Percentiles rank a stretch among this genome's conserved stretches.
Conservation (phyloP, 257 asterid species). For the Solanum clarkiae region DNA sequence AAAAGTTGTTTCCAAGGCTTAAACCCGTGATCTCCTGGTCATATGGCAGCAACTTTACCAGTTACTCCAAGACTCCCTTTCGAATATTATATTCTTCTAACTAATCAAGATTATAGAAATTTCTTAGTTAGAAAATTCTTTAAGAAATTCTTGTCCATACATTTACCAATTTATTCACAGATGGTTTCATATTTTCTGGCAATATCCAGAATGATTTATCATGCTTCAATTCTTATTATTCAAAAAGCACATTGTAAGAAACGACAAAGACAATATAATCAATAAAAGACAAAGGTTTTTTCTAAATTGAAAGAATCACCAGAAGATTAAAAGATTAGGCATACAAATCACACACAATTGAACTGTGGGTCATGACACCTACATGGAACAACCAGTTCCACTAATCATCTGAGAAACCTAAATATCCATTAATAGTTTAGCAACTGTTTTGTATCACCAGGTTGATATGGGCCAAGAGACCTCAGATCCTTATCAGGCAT, state of each 20-base stretch:
- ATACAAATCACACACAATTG: background rate
- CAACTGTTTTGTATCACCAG: constrained; percentile 74
- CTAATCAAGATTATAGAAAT: background rate
- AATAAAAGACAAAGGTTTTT: background rate
- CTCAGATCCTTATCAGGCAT: constrained; percentile 42
- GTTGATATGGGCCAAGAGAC: constrained; percentile 49
- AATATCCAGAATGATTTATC: background rate
- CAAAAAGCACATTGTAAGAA: background rate
- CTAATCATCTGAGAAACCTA: constrained; percentile 55
- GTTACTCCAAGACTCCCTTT: no score
- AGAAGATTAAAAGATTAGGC: background rate
- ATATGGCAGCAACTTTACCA: no score
- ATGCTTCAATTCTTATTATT: background rate
- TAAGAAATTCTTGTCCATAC: background rate
- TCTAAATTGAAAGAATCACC: background rate
- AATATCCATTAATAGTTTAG: constrained; percentile 40
- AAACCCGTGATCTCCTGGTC: no score
- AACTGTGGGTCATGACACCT: background rate
- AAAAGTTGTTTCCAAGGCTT: no score
- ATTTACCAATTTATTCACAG: background rate
- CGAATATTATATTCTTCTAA: background rate
- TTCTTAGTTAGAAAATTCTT: background rate
- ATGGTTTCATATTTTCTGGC: background rate
- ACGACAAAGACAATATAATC: background rate
- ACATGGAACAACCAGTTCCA: background rate